These are phyloP conservation scores for Cercospora nicotianae DNA, from an alignment of 2,329 filamentous ascomycete genomes.

Conservation along the genomic window DNA sequence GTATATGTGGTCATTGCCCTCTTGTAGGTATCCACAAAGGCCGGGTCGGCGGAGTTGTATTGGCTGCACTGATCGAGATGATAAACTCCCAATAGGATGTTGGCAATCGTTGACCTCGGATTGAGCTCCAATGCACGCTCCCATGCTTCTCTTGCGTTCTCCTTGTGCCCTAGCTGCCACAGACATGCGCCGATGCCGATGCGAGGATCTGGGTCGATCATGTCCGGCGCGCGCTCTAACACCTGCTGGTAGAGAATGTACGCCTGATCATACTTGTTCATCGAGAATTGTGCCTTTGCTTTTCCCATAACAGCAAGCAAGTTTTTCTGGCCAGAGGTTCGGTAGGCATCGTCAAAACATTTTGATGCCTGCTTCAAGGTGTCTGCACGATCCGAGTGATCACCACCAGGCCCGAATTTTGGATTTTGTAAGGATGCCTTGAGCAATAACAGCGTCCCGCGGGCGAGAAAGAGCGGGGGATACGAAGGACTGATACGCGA, in stretches of 20 bases:
- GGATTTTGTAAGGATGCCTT: constrained; percentile 82
- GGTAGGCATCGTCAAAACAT: constrained; percentile 90
- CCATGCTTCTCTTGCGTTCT: constrained; percentile 89
- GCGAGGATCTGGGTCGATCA: constrained; percentile 89
- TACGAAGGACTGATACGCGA: constrained; percentile 90
- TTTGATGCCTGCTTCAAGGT: constrained; percentile 82
- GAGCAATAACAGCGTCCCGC: constrained; percentile 84
- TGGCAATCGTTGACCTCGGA: constrained; percentile 82
- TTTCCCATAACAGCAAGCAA: constrained; percentile 91
- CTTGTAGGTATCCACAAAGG: constrained; percentile 83
- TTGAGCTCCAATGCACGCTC: constrained; percentile 80
- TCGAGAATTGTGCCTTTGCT: constrained; percentile 79
- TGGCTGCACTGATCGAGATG: constrained; percentile 84
- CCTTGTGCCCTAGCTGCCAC: constrained; percentile 94
- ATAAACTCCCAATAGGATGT: constrained; percentile 85
- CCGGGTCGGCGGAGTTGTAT: constrained; percentile 77
- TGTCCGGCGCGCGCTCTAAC: constrained; percentile 77
- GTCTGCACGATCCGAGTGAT: constrained; percentile 71
- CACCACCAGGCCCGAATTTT: constrained; percentile 61
- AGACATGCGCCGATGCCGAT: constrained; percentile 96
- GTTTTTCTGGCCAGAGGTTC: constrained; percentile 80
- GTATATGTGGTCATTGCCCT: constrained; percentile 94
- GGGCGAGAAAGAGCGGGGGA: constrained; percentile 84
- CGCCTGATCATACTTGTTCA: constrained; percentile 82
- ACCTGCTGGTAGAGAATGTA: constrained; percentile 84